Evolutionary conservation across 805 yeast genomes (phyloP).

Genomic region (Yueomyces sp.): DNA sequence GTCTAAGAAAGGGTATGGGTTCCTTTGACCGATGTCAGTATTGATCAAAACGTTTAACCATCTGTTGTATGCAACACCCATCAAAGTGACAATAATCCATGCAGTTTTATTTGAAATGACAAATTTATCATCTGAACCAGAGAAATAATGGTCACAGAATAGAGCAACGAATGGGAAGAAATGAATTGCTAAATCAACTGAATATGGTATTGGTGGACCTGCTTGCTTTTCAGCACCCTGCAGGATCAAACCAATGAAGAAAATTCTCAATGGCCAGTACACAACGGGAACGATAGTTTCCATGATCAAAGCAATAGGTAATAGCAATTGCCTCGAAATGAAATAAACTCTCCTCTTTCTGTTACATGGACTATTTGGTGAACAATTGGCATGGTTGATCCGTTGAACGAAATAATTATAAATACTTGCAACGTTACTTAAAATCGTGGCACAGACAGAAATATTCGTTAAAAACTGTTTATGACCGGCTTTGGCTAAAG

Average conservation of each 20-base stretch:
- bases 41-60: conserved; percentile 37
- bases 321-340: conserved; percentile 18
- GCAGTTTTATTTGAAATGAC: conserved; percentile 26
- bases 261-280: conserved; percentile 57
- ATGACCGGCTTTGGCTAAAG: conserved; percentile 45
- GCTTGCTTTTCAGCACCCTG: conserved; percentile 14
- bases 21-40: conserved; percentile 32
- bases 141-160: conserved; percentile 35
- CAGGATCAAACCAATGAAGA: conserved; percentile 36
- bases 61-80: conserved; percentile 40
- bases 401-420: conserved; percentile 22
- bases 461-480: conserved; percentile 62
- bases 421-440: conserved; percentile 29
- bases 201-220: conserved; percentile 30
- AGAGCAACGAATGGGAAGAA: conserved; percentile 43
- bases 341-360: conserved; percentile 10
- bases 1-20: conserved; percentile 59
- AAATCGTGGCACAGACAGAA: conserved; percentile 35
- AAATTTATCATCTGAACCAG: conserved; percentile 33
- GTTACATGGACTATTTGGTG: not conserved
- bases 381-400: not conserved
- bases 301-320: conserved; percentile 42
- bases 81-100: conserved; percentile 24
- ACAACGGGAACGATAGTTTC: conserved; percentile 50
- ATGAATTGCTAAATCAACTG: conserved; percentile 46